Percentiles rank a stretch among this genome's conserved stretches.
phyloP scores from a whole-genome alignment of 164 flowering plant genomes.

The Stephania cephalantha region DNA sequence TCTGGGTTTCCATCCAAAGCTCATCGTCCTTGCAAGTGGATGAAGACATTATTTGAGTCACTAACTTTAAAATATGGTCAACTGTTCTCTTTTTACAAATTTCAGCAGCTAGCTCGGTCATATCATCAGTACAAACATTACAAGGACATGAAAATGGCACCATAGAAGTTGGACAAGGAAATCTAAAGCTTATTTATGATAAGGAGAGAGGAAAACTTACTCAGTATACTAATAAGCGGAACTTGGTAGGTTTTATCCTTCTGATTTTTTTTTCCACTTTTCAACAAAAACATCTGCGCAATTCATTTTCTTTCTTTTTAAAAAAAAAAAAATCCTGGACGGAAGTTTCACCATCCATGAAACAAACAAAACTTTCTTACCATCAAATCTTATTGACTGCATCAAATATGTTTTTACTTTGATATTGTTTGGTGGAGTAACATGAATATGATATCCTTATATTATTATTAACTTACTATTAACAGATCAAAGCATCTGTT shows the following conservation, averaged over 20 bases:
- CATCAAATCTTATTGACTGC: background rate
- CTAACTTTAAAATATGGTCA: background rate
- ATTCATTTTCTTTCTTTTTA: background rate
- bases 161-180: slow-evolving; percentile 79
- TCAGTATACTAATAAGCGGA: slow-evolving; percentile 51
- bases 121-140: slow-evolving; percentile 32
- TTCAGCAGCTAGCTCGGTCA: slow-evolving; percentile 43
- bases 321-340: background rate
- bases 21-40: background rate
- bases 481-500: slow-evolving; percentile 42
- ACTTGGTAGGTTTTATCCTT: slow-evolving; percentile 34
- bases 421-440: background rate
- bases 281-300: background rate
- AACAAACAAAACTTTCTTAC: background rate
- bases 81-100: slow-evolving; percentile 2
- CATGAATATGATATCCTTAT: background rate
- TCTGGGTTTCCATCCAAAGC: slow-evolving; percentile 2
- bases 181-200: slow-evolving; percentile 56
- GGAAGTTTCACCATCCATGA: background rate
- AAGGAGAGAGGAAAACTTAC: slow-evolving; percentile 54
- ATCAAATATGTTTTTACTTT: background rate
- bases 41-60: slow-evolving; percentile 1
- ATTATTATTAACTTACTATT: slow-evolving; percentile 1
- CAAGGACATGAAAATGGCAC: slow-evolving; percentile 26
- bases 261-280: background rate